phyloP scores from a whole-genome alignment of 768 basidiomycete species.

The Filobasidium floriforme region DNA sequence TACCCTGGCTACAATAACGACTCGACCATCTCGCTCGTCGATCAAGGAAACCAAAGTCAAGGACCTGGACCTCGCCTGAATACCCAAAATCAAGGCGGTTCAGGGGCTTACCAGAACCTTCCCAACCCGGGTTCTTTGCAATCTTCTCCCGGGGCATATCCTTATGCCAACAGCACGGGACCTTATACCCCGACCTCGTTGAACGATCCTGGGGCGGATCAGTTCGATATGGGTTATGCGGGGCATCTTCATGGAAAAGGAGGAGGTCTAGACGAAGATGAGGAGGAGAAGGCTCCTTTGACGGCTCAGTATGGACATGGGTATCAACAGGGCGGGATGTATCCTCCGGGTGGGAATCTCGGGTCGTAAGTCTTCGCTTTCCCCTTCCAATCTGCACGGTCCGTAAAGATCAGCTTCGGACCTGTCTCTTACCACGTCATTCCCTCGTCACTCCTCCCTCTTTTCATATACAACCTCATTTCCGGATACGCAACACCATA shows the following conservation, averaged over 20 bases:
- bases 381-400: too few species aligned
- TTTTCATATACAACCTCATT: background rate
- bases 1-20: background rate
- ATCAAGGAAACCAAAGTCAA: background rate
- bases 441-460: background rate
- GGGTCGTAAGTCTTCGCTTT: background rate
- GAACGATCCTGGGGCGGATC: background rate
- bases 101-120: background rate
- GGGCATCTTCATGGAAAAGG: background rate
- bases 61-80: too few species aligned
- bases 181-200: too few species aligned
- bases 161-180: background rate
- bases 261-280: background rate
- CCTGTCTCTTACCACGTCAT: background rate
- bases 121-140: background rate
- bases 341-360: background rate
- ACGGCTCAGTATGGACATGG: conserved; percentile 5
- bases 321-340: background rate
- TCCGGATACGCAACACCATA: background rate
- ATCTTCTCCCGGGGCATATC: background rate
- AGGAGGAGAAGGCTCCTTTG: conserved; percentile 10
- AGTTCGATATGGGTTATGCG: background rate
- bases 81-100: too few species aligned
- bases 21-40: background rate
- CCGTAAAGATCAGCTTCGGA: too few species aligned